Evolutionary conservation across 768 basidiomycete species (phyloP).

Genomic region (Lenzites betulinus): DNA sequence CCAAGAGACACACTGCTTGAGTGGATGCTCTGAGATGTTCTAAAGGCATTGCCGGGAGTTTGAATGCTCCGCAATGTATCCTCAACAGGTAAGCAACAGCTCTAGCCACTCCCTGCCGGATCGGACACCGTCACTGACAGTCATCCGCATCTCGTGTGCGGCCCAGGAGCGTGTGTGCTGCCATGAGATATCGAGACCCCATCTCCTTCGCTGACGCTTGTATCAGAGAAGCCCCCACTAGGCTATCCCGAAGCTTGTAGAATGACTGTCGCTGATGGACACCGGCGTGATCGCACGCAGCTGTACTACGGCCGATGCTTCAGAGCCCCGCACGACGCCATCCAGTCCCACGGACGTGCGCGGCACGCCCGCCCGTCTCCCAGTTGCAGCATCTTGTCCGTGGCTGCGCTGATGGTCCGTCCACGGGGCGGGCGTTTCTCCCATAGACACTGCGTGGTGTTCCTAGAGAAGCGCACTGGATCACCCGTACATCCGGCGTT

Average conservation of each 20-base stretch:
- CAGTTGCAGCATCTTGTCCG: not conserved
- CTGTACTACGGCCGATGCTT: not conserved
- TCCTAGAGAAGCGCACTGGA: not conserved
- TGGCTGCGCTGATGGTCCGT: not conserved
- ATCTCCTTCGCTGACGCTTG: not conserved
- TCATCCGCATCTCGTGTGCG: not conserved
- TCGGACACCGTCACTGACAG: not conserved
- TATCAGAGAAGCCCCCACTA: not conserved
- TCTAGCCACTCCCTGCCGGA: not conserved
- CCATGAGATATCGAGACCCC: not conserved
- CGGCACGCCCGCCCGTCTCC: not conserved
- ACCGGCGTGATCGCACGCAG: too few species aligned
- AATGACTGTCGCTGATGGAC: not conserved
- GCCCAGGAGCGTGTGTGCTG: not conserved
- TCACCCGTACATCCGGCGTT: not conserved
- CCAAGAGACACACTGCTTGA: too few species aligned
- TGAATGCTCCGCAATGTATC: not conserved
- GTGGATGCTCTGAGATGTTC: too few species aligned
- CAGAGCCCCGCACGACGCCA: not conserved
- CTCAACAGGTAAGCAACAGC: not conserved
- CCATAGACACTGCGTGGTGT: not conserved
- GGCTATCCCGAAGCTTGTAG: not conserved
- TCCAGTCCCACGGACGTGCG: not conserved
- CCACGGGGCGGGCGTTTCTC: not conserved
- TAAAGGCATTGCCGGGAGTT: too few species aligned